Conservation (phyloP, 495 filamentous ascomycete genomes). For the Penicillium daleae region DNA sequence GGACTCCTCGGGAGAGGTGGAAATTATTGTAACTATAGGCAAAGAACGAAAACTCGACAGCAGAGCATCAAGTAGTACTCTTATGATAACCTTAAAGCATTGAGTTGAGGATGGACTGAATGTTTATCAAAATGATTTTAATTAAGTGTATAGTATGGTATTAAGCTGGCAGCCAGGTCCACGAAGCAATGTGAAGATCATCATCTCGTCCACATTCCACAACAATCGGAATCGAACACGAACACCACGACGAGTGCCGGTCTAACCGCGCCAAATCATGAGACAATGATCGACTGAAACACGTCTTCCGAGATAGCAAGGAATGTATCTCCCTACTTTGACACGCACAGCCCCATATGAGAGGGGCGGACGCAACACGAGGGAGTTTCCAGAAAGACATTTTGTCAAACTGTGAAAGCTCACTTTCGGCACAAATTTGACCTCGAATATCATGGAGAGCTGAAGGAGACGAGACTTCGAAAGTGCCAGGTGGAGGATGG, state of each 20-base stretch:
- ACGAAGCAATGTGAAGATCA: neutral
- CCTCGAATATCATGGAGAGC: constrained; percentile 52
- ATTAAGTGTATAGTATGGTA: neutral
- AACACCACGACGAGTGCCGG: neutral
- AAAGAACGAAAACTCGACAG: too few species aligned
- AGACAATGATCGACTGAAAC: neutral
- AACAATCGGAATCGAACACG: neutral
- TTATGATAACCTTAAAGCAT: too few species aligned
- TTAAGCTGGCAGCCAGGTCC: neutral
- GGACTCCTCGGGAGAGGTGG: too few species aligned
- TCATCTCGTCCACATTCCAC: constrained; percentile 11
- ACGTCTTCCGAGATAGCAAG: constrained; percentile 5
- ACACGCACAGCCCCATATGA: constrained; percentile 51
- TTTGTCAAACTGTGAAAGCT: constrained; percentile 38
- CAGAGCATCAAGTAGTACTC: too few species aligned
- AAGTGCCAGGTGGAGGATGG: constrained; percentile 36
- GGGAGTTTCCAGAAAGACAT: constrained; percentile 41
- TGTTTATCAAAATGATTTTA: neutral
- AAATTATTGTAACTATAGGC: too few species aligned
- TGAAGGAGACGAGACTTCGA: constrained; percentile 55
- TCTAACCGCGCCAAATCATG: neutral
- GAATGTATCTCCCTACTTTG: constrained; percentile 56
- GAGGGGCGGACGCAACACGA: constrained; percentile 53
- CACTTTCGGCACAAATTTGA: constrained; percentile 50
- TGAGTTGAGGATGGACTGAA: neutral